These are phyloP conservation scores for Trichoderma afroharzianum DNA, from an alignment of 2,329 filamentous ascomycete species.

Conservation along the genomic window DNA sequence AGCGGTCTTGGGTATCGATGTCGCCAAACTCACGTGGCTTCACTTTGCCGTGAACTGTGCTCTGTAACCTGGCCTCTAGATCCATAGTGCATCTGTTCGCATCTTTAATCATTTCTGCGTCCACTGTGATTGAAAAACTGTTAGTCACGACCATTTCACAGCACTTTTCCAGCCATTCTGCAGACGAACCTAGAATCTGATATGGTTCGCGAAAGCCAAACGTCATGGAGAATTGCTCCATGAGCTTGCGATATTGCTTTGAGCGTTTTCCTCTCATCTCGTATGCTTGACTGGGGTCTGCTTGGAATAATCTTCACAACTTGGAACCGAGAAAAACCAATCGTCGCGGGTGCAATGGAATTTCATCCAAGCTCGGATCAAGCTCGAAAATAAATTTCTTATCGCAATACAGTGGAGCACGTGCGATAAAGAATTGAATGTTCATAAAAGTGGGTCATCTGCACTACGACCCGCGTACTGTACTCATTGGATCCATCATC, in stretches of 20 bases:
- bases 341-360: background rate
- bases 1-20: background rate
- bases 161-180: background rate
- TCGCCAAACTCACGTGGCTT: slow-evolving; percentile 63
- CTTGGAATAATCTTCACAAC: background rate
- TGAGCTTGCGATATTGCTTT: slow-evolving; percentile 71
- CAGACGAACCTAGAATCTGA: slow-evolving; percentile 67
- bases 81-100: slow-evolving; percentile 86
- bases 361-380: background rate
- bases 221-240: slow-evolving; percentile 82
- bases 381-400: slow-evolving; percentile 40
- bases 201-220: slow-evolving; percentile 94
- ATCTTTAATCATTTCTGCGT: slow-evolving; percentile 80
- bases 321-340: background rate
- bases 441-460: background rate
- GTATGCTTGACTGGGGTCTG: slow-evolving; percentile 6
- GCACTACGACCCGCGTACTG: background rate
- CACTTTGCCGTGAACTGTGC: slow-evolving; percentile 81
- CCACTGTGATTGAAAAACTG: slow-evolving; percentile 48
- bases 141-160: background rate
- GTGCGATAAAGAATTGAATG: slow-evolving; percentile 32
- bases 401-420: slow-evolving; percentile 31
- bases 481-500: background rate
- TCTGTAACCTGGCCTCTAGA: slow-evolving; percentile 68
- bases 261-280: slow-evolving; percentile 50